A percentile compares a stretch with the other conserved stretches of the same genome.
Evolutionary conservation across 2,329 filamentous ascomycete genomes (phyloP).

Genomic region (Cladosporium phlei): DNA sequence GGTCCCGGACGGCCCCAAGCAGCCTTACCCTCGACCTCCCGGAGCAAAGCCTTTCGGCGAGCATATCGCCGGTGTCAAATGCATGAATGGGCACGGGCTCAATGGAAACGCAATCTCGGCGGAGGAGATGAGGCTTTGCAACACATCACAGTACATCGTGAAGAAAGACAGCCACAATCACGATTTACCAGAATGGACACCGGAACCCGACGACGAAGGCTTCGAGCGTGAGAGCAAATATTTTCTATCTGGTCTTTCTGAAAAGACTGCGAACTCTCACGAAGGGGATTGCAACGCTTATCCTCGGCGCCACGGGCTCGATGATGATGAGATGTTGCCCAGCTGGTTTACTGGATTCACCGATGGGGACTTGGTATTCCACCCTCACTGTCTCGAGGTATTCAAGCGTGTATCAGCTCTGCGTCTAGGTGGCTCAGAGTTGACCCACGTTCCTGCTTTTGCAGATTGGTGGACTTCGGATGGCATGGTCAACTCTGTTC

Average conservation of each 20-base stretch:
- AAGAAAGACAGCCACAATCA: background rate
- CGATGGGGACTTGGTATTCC: background rate
- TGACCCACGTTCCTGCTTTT: background rate
- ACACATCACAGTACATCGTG: slow-evolving; percentile 15
- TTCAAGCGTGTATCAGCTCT: background rate
- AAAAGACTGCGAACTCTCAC: background rate
- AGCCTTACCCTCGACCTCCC: too few species aligned
- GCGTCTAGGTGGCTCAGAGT: background rate
- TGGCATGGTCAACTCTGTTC: background rate
- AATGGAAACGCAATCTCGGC: slow-evolving; percentile 14
- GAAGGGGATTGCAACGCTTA: background rate
- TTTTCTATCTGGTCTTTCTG: background rate
- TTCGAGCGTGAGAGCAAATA: background rate
- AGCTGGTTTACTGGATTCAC: background rate
- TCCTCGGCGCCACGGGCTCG: background rate
- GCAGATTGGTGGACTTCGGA: background rate
- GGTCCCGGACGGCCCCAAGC: too few species aligned
- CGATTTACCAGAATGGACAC: background rate
- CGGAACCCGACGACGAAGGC: background rate
- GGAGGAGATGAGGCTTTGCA: slow-evolving; percentile 16
- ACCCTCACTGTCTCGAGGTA: background rate
- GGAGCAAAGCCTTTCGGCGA: too few species aligned
- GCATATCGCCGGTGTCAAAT: background rate
- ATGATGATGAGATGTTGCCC: background rate
- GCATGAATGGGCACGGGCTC: background rate